phyloP scores from a whole-genome alignment of 176 grass and related monocot genomes.

The Carex parvula region DNA sequence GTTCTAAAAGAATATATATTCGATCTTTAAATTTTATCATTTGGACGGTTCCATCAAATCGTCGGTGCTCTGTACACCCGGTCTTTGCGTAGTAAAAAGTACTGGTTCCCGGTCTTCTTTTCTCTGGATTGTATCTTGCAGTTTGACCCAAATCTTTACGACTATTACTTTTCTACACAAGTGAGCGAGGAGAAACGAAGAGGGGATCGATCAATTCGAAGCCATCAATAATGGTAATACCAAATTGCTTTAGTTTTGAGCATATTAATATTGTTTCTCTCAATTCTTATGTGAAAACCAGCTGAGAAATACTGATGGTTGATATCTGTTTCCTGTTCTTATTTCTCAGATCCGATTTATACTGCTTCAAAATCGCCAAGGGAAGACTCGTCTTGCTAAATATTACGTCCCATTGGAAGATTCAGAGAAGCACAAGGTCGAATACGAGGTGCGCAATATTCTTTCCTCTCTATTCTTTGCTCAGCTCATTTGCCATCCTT shows the following conservation, averaged over 20 bases:
- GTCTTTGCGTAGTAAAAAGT: neutral
- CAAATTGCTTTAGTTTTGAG: neutral
- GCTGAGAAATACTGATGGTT: neutral
- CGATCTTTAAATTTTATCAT: neutral
- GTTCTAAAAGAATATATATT: neutral
- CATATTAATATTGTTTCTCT: neutral
- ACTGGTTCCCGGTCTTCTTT: neutral
- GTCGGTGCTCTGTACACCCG: neutral
- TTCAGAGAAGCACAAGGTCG: slow-evolving; percentile 99
- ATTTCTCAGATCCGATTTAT: slow-evolving; percentile 86
- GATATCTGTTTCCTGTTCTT: slow-evolving; percentile 1
- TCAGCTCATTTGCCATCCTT: neutral
- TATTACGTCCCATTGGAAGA: slow-evolving; percentile 98
- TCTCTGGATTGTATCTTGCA: slow-evolving; percentile 3
- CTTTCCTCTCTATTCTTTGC: neutral
- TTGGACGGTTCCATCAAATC: neutral
- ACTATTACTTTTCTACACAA: slow-evolving; percentile 10
- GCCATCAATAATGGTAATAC: slow-evolving; percentile 21
- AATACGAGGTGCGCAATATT: slow-evolving; percentile 72
- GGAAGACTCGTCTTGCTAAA: slow-evolving; percentile 95
- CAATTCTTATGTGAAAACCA: neutral
- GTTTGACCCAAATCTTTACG: slow-evolving; percentile 21
- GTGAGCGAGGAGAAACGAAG: neutral
- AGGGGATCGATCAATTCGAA: neutral
- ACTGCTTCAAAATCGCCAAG: slow-evolving; percentile 94